A percentile compares a stretch with the other conserved stretches of the same genome.
These are phyloP conservation scores for Helminthosporium solani DNA, from an alignment of 2,329 filamentous ascomycete genomes.

Conservation along the genomic window DNA sequence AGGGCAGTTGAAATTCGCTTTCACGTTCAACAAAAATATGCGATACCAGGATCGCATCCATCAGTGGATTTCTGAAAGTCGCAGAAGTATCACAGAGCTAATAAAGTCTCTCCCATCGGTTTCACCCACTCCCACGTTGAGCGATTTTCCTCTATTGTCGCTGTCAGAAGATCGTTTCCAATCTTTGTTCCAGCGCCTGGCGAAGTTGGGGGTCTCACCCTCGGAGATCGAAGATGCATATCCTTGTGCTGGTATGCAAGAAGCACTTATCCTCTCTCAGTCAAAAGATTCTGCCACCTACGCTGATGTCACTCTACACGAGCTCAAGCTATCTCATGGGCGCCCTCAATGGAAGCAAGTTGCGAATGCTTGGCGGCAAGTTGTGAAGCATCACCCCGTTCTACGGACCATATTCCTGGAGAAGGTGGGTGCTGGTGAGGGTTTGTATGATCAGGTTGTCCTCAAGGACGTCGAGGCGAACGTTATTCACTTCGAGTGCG, in stretches of 20 bases:
- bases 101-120: constrained; percentile 27
- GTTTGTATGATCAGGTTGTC: constrained; percentile 36
- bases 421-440: constrained; percentile 30
- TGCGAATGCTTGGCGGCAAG: constrained; percentile 30
- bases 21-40: constrained; percentile 54
- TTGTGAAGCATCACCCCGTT: constrained; percentile 30
- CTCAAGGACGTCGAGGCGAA: constrained; percentile 28
- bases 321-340: constrained; percentile 19
- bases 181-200: constrained; percentile 43
- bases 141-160: constrained; percentile 49
- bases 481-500: constrained; percentile 25
- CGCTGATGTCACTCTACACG: constrained; percentile 33
- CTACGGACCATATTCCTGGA: constrained; percentile 37
- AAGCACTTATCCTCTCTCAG: constrained; percentile 34
- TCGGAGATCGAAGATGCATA: constrained; percentile 46
- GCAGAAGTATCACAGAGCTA: constrained; percentile 33
- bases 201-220: constrained; percentile 37
- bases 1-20: constrained; percentile 50
- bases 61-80: constrained; percentile 46
- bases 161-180: constrained; percentile 47
- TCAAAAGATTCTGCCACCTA: constrained; percentile 35
- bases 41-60: constrained; percentile 47
- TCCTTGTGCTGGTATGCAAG: constrained; percentile 37
- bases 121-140: constrained; percentile 42
- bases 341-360: constrained; percentile 16